Conservation (phyloP, 306 rosid species). For the Pyrus communis region DNA sequence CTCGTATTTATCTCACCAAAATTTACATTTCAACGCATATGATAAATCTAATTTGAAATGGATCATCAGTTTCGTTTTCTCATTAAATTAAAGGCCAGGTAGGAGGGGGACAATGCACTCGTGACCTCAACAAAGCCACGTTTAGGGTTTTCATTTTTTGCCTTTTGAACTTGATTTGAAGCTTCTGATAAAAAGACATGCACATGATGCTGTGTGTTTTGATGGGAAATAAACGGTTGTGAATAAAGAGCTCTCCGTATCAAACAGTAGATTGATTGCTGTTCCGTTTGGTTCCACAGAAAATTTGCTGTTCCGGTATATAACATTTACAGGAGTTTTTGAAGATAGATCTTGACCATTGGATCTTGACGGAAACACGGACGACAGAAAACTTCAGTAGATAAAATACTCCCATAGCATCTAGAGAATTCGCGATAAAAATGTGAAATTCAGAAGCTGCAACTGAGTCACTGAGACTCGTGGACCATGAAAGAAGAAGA, state of each 20-base stretch:
- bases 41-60: neutral
- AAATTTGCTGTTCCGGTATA: neutral
- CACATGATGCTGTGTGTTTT: neutral
- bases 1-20: too few relatives aligned
- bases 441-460: neutral
- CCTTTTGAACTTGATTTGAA: neutral
- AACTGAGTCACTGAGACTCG: neutral
- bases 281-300: neutral
- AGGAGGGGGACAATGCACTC: conserved; percentile 31
- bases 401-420: neutral
- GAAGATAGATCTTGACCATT: neutral
- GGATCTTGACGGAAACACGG: too few relatives aligned
- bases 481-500: neutral
- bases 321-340: neutral
- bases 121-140: conserved; percentile 21
- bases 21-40: too few relatives aligned
- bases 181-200: neutral
- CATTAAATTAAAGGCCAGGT: conserved; percentile 17
- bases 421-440: neutral
- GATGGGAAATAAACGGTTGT: neutral
- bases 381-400: neutral
- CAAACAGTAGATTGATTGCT: neutral
- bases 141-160: conserved; percentile 8
- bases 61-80: conserved; percentile 3
- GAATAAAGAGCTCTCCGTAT: neutral